Evolutionary conservation across 495 filamentous ascomycete species (phyloP).

Genomic region (Penicillium pancosmium): DNA sequence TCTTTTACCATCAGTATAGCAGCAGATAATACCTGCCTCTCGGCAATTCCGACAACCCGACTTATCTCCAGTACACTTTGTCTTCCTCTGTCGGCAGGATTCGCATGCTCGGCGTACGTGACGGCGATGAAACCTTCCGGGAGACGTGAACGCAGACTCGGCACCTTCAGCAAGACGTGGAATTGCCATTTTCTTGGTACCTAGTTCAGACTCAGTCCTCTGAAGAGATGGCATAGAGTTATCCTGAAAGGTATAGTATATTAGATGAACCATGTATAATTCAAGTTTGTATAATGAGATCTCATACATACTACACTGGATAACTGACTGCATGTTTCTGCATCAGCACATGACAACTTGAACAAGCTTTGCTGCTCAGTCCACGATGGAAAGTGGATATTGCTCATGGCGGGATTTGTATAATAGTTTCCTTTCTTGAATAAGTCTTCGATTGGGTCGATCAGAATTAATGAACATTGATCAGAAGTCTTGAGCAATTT

Average conservation of each 20-base stretch:
- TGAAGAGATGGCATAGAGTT: conserved; percentile 24
- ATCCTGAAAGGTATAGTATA: conserved; percentile 21
- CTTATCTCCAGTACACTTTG: conserved; percentile 60
- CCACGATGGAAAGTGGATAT: conserved; percentile 32
- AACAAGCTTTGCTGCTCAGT: conserved; percentile 33
- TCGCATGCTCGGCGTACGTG: conserved; percentile 53
- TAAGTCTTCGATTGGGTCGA: neutral
- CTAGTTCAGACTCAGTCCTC: conserved; percentile 21
- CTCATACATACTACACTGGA: conserved; percentile 28
- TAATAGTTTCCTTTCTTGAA: neutral
- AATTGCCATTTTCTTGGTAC: conserved; percentile 44
- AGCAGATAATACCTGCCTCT: conserved; percentile 52
- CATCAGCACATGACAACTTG: conserved; percentile 34
- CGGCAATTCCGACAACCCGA: conserved; percentile 59
- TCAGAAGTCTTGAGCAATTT: neutral
- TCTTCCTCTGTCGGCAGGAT: conserved; percentile 54
- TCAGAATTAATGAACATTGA: neutral
- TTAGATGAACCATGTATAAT: conserved; percentile 8
- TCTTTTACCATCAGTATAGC: conserved; percentile 60
- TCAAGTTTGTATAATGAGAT: neutral
- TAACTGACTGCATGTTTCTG: conserved; percentile 33
- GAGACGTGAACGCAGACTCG: conserved; percentile 41
- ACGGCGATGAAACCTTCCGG: conserved; percentile 43
- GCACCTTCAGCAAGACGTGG: conserved; percentile 44
- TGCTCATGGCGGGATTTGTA: conserved; percentile 28